These are phyloP conservation scores for Pelargonium australe DNA, from an alignment of 441 rosid genomes.

Conservation along the genomic window DNA sequence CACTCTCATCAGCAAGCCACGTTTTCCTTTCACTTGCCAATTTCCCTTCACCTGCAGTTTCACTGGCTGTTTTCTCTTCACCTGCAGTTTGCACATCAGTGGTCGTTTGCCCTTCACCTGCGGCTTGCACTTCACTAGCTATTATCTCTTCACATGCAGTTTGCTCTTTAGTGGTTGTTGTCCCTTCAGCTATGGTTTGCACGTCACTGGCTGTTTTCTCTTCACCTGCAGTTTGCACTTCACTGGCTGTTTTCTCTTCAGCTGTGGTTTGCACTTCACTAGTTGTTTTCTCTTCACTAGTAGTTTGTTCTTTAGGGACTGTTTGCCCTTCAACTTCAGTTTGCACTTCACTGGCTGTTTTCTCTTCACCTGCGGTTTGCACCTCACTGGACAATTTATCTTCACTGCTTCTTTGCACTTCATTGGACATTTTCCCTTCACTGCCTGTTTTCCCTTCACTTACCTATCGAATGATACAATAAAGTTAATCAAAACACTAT, in stretches of 20 bases:
- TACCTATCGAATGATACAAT: background rate
- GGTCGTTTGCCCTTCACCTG: conserved; percentile 3
- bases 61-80: background rate
- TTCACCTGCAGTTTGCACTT: background rate
- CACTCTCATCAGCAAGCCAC: conserved; percentile 87
- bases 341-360: background rate
- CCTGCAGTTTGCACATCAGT: background rate
- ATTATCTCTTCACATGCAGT: background rate
- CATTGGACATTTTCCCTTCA: background rate
- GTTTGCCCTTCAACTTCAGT: conserved; percentile 2
- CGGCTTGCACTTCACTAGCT: background rate
- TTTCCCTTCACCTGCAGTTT: background rate
- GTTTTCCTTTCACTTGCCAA: conserved; percentile 24
- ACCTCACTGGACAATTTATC: background rate
- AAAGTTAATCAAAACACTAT: background rate
- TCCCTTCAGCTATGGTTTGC: background rate
- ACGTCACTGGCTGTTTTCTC: background rate
- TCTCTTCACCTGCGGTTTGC: background rate
- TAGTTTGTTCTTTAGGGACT: background rate
- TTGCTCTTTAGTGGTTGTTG: background rate
- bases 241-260: background rate
- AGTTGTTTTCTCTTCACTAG: background rate
- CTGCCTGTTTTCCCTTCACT: background rate
- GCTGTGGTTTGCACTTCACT: background rate
- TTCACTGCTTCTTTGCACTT: background rate